Evolutionary conservation across 176 grass and related monocot genomes (phyloP).

Genomic region (Bolboschoenus planiculmis): DNA sequence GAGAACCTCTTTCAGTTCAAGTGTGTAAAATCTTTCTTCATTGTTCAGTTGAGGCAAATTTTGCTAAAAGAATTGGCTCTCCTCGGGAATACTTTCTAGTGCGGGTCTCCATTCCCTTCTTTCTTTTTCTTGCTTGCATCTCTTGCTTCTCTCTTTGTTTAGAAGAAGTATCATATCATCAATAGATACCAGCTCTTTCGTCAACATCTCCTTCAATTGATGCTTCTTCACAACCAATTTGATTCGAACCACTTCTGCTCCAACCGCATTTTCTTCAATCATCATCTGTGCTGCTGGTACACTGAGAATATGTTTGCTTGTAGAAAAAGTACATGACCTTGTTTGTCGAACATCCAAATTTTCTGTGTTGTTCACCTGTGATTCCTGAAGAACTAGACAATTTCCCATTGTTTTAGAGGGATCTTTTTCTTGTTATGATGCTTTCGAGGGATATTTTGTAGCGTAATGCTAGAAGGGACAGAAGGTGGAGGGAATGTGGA

Average conservation of each 20-base stretch:
- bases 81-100: conserved; percentile 42
- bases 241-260: conserved; percentile 26
- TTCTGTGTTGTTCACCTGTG: conserved; percentile 25
- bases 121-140: neutral
- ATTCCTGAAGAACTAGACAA: conserved; percentile 31
- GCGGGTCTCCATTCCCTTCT: conserved; percentile 23
- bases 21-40: neutral
- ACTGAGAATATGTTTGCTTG: neutral
- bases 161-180: conserved; percentile 29
- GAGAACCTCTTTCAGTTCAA: neutral
- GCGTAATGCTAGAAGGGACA: neutral
- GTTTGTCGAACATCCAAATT: conserved; percentile 13
- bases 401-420: conserved; percentile 32
- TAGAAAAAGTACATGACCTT: neutral
- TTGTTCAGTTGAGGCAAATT: neutral
- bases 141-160: neutral
- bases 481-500: neutral
- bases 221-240: conserved; percentile 35
- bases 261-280: neutral
- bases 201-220: conserved; percentile 29
- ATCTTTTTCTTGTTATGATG: neutral
- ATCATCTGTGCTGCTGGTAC: conserved; percentile 17
- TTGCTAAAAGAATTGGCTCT: conserved; percentile 21
- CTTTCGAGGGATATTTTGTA: neutral
- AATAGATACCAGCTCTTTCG: conserved; percentile 13